These are phyloP conservation scores for Ulota crispa DNA, from an alignment of 225 moss, liverwort and hornwort genomes.

Conservation along the genomic window DNA sequence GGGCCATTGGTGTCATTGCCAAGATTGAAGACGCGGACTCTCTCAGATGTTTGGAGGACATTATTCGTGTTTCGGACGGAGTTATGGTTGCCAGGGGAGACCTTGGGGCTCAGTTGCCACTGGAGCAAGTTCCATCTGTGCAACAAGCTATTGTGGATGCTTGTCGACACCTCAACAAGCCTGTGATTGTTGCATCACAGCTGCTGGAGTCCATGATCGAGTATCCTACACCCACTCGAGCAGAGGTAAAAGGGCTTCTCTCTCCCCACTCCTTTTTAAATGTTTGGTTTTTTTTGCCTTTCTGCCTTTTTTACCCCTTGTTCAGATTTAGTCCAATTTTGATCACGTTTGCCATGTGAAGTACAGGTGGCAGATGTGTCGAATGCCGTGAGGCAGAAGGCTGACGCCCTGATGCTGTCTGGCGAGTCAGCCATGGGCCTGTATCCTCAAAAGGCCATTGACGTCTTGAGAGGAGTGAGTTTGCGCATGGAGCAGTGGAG, in stretches of 20 bases:
- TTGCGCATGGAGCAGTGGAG: slow-evolving; percentile 81
- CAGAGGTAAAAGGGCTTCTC: slow-evolving; percentile 52
- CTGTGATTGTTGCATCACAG: slow-evolving; percentile 88
- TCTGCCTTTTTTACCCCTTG: not conserved
- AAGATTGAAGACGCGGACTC: slow-evolving; percentile 91
- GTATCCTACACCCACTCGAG: slow-evolving; percentile 81
- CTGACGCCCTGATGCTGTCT: slow-evolving; percentile 94
- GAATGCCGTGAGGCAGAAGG: slow-evolving; percentile 87
- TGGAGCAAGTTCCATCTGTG: slow-evolving; percentile 77
- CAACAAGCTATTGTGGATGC: slow-evolving; percentile 60
- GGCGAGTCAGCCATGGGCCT: slow-evolving; percentile 98
- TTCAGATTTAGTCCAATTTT: not conserved
- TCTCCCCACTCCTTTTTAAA: too few relatives aligned
- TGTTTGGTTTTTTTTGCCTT: too few relatives aligned
- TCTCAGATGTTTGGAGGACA: slow-evolving; percentile 67
- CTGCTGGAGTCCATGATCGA: slow-evolving; percentile 89
- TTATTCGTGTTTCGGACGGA: slow-evolving; percentile 81
- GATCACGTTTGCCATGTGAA: slow-evolving; percentile 7
- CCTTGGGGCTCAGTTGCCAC: slow-evolving; percentile 77
- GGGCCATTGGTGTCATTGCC: slow-evolving; percentile 78
- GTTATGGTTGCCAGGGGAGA: slow-evolving; percentile 91
- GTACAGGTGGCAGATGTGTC: slow-evolving; percentile 96
- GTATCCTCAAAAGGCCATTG: slow-evolving; percentile 75
- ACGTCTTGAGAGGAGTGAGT: slow-evolving; percentile 79
- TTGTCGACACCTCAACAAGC: slow-evolving; percentile 75